Evolutionary conservation across 805 yeast genomes (phyloP), one percentile per base, ranked within the genome.

Genomic region (Cephaloascus fragrans): DNA sequence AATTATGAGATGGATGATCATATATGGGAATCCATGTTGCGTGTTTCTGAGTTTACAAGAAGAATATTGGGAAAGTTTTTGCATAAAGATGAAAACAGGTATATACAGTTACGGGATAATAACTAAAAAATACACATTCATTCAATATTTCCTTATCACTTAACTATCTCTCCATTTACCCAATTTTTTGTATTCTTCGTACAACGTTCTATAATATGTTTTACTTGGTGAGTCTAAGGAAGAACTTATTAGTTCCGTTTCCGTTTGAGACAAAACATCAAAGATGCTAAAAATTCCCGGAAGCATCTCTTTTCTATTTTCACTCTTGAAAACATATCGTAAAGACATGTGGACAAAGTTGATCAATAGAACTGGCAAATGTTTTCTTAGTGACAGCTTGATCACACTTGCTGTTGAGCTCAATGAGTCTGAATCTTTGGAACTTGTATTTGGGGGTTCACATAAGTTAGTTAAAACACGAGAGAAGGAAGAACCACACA

Each of bases 141-240:
- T 19, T 43, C 26, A 47, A 45, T 20, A 18, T 18, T 16, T 3
- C 29, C 37, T 18, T 37, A 36, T 8, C 35, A 40, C 33, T 46
- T 54, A 75, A 36, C 69, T 71, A 44, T 77, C 86, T 41, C 62
- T 75, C 96, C 96, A 89, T 56, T 83, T 84, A 37, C 95, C 96
- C 43, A 68, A 70, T 51, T 71, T 78, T 53, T 74, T 76, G 61
- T 86, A 90, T 44, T 82, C 85, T 5, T 75, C 74, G 49, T 83
- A 86, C 32, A 89, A 51, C 0, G 74, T 64, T 50, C 71, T 78
- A 65, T 79, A 82, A 48, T 80, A 76, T 2, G 77, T 67, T 47
- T 85, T 73, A 3, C 93, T 83, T 32, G 83, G 73, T 18, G 62
- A 53, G 47, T 90, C 96, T 48, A 88, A 59, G 4, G 80, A 69